Base-by-base conservation (phyloP, 176 grass and related monocot genomes). In the Cymbopogon citratus region DNA sequence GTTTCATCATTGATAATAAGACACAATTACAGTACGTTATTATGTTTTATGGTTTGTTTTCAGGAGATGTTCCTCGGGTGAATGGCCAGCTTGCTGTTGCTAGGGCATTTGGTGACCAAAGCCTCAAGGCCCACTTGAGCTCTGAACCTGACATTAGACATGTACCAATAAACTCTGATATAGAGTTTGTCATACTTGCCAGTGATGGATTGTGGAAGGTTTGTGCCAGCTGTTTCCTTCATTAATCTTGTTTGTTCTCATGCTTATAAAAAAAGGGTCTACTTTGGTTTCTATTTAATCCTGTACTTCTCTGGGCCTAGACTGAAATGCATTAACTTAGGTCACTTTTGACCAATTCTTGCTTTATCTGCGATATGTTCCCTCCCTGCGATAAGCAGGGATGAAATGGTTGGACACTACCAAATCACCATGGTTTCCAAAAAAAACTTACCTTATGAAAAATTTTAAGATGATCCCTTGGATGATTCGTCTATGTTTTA, bases 191-290 rank as follows among this genome's bases (percentile, higher is more conserved):
- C 82, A 96, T 99, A 83, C 93, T 99, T 75, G 97, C 97, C 66
- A 99, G 97, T 54, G 97, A 99, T 87, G 97, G 97, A 74, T 77
- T 99, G 73, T 99, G 97, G 97, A 99, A 99, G 93, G 97, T 99
- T 85, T 45, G 89, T 85, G 73, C 49, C 74, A 10, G 19, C 7
- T 44, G 5, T 64, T 84, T 27, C 61, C 11, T 75, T 54, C 31
- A 56, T 51, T 44, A 49, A 35, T 61, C 29, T 36, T 57, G 1
- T 41, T 66, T 12, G 3, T 81, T 66, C 39, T 44, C 51, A 74
- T 39, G 52, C 23, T 65, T 79, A 10, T 29, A 62, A 40, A 69
- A 25, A 14, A 52, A 74, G 5, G 46, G 27, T 36, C 12, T 12
- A 35, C 35, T 69, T 69, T 74, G 9, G n/a, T 11, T 69, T 10